Percentiles rank a stretch among this genome's conserved stretches.
Conservation (phyloP, 1,139 yeast genomes). For the Magnusiomyces magnusii region DNA sequence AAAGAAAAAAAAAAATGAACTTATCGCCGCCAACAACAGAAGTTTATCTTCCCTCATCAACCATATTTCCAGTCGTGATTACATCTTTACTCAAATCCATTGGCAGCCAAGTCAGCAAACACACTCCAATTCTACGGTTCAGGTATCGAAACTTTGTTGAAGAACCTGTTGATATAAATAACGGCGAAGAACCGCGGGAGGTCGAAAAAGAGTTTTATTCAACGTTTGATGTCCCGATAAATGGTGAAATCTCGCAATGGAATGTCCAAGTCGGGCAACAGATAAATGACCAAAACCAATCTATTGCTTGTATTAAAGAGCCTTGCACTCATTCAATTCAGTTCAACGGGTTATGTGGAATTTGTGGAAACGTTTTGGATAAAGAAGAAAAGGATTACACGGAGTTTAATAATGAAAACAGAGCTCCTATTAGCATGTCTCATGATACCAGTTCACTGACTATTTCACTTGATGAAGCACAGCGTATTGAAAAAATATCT, state of each 20-base stretch:
- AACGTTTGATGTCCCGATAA: slow-evolving; percentile 75
- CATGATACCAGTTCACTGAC: slow-evolving; percentile 85
- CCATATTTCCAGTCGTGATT: slow-evolving; percentile 64
- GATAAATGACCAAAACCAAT: slow-evolving; percentile 39
- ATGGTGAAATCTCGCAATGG: slow-evolving; percentile 54
- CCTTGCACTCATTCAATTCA: slow-evolving; percentile 95
- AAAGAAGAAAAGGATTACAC: slow-evolving; percentile 54
- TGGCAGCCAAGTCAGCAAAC: slow-evolving; percentile 46
- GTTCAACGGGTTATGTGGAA: slow-evolving; percentile 90
- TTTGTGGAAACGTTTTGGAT: slow-evolving; percentile 82
- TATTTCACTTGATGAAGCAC: slow-evolving; percentile 81
- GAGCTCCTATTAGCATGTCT: slow-evolving; percentile 84
- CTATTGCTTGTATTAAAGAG: slow-evolving; percentile 53
- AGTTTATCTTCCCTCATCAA: slow-evolving; percentile 44
- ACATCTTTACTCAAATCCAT: slow-evolving; percentile 41
- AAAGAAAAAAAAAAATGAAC: background rate
- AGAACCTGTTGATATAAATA: slow-evolving; percentile 35
- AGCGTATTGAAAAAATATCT: slow-evolving; percentile 64
- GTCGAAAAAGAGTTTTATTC: slow-evolving; percentile 35
- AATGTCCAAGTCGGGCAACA: slow-evolving; percentile 52
- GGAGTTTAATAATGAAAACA: slow-evolving; percentile 61
- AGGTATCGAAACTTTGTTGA: slow-evolving; percentile 51
- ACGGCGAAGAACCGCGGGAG: slow-evolving; percentile 25
- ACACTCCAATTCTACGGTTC: slow-evolving; percentile 51
- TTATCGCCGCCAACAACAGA: slow-evolving; percentile 24